These are phyloP conservation scores for Malus fusca DNA, from an alignment of 306 rosid genomes.

Conservation along the genomic window DNA sequence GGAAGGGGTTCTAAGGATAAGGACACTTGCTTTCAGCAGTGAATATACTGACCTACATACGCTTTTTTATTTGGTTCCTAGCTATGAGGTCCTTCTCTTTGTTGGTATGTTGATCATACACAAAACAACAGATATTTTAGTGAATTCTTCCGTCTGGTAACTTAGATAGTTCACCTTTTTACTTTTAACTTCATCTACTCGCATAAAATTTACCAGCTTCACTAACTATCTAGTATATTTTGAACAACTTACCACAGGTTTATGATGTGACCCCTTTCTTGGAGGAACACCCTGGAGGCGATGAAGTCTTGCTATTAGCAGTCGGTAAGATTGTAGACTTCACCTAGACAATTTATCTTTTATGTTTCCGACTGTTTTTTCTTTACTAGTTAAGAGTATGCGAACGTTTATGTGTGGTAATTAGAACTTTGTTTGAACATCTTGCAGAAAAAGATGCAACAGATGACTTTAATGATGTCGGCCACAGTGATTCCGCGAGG, in stretches of 20 bases:
- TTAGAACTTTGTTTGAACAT: conserved; percentile 15
- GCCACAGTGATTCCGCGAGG: conserved; percentile 62
- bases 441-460: conserved; percentile 81
- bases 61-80: neutral
- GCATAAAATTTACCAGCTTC: neutral
- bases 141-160: neutral
- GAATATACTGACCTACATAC: neutral
- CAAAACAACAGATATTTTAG: neutral
- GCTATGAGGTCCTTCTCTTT: neutral
- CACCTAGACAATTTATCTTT: neutral
- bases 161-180: neutral
- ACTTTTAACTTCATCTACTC: neutral
- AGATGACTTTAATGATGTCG: conserved; percentile 71
- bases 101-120: neutral
- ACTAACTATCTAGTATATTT: neutral
- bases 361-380: neutral
- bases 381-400: neutral
- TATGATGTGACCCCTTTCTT: conserved; percentile 82
- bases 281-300: conserved; percentile 99
- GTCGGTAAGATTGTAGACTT: conserved; percentile 41
- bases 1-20: neutral
- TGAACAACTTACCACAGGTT: conserved; percentile 36
- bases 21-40: neutral
- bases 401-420: neutral
- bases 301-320: conserved; percentile 60